Evolutionary conservation across 305 asterid genomes (phyloP).

Genomic region (Nicotiana rustica): DNA sequence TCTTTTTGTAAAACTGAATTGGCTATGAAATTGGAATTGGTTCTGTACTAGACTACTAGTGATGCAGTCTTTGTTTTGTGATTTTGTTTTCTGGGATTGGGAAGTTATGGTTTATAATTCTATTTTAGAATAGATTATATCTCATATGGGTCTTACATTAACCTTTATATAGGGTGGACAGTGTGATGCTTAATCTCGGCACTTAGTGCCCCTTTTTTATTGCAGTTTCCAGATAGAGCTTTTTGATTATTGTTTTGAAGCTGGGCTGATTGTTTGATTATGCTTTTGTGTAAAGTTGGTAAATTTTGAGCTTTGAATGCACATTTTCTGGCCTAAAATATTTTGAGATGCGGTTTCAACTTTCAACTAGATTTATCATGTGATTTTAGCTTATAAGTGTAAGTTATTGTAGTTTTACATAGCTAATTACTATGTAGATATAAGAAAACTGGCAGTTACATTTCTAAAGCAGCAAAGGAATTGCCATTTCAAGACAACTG

Average conservation of each 20-base stretch:
- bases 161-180: not conserved
- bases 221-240: not conserved
- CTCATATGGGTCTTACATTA: not conserved
- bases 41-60: not conserved
- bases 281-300: not conserved
- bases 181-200: not conserved
- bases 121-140: not conserved
- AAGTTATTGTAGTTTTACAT: not conserved
- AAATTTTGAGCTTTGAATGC: not conserved
- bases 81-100: not conserved
- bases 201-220: not conserved
- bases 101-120: not conserved
- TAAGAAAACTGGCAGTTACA: not conserved
- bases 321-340: not conserved
- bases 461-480: not conserved
- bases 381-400: not conserved
- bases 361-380: not conserved
- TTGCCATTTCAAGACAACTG: not conserved
- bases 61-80: not conserved
- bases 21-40: slow-evolving; percentile 9
- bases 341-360: not conserved
- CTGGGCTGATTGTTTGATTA: not conserved
- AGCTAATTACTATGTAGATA: not conserved
- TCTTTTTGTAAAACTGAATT: not conserved
- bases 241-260: slow-evolving; percentile 1